A percentile compares a stretch with the other conserved stretches of the same genome.
Conservation (phyloP, 257 asterid species). For the Salvia rosmarinus region DNA sequence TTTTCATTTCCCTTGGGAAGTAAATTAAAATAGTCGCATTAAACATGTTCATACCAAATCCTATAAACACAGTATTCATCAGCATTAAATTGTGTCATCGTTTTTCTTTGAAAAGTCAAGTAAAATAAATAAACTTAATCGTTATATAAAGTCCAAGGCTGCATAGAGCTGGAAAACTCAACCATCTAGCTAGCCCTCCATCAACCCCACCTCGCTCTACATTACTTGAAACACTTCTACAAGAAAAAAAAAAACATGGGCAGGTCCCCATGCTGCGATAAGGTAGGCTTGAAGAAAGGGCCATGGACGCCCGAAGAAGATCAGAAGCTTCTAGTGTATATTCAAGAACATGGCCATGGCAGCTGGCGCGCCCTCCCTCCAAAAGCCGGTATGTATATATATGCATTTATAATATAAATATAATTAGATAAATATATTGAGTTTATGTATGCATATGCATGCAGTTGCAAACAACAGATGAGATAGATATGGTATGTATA, state of each 20-base stretch:
- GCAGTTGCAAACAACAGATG: too few species aligned
- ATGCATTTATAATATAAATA: too few species aligned
- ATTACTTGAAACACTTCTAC: not conserved
- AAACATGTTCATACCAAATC: conserved; percentile 34
- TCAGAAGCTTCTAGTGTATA: conserved; percentile 45
- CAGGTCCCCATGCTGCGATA: conserved; percentile 52
- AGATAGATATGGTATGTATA: not conserved
- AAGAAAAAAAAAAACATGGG: conserved; percentile 37
- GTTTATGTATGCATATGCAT: too few species aligned
- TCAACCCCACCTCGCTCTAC: not conserved
- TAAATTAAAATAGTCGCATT: not conserved
- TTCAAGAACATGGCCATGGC: conserved; percentile 60
- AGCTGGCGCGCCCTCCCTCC: conserved; percentile 66
- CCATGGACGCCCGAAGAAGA: conserved; percentile 65
- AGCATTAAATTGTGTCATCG: conserved; percentile 34
- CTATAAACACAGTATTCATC: conserved; percentile 7
- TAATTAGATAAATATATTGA: too few species aligned
- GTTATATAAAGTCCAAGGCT: conserved; percentile 29
- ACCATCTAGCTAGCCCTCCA: not conserved
- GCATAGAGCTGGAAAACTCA: conserved; percentile 17
- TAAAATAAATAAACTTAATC: too few species aligned
- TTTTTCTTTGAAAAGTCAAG: too few species aligned
- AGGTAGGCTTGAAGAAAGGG: conserved; percentile 57
- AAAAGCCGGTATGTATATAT: conserved; percentile 46
- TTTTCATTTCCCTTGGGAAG: too few species aligned